Conservation (phyloP, 805 yeast genomes). For the Starmera quercuum region DNA sequence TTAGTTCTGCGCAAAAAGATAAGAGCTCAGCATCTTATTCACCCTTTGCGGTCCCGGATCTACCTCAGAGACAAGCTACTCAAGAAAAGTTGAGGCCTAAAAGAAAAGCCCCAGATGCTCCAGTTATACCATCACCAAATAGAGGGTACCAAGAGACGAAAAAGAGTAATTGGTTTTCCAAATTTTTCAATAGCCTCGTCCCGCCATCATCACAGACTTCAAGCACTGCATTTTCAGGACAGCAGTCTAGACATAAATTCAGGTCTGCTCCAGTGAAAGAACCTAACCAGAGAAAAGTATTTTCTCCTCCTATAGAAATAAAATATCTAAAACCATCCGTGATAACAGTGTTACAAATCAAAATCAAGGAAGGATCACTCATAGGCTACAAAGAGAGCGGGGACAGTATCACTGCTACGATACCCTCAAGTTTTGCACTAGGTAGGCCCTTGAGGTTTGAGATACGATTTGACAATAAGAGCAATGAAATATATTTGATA, state of each 20-base stretch:
- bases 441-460: conserved; percentile 41
- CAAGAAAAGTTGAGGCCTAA: conserved; percentile 2
- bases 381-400: conserved; percentile 36
- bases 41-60: too few species aligned
- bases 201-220: conserved; percentile 5
- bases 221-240: background rate
- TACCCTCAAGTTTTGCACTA: conserved; percentile 38
- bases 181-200: conserved; percentile 23
- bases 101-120: conserved; percentile 17
- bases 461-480: conserved; percentile 32
- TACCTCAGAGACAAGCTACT: background rate
- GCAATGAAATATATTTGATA: conserved; percentile 30
- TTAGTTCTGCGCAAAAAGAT: too few species aligned
- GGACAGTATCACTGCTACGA: conserved; percentile 35
- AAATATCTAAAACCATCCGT: conserved; percentile 16
- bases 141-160: conserved; percentile 23
- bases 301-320: conserved; percentile 12
- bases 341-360: conserved; percentile 35
- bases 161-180: conserved; percentile 31
- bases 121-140: conserved; percentile 24
- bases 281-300: conserved; percentile 5
- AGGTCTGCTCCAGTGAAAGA: conserved; percentile 7
- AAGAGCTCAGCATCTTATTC: background rate
- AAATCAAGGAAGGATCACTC: conserved; percentile 43
- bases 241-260: too few species aligned